phyloP scores from a whole-genome alignment of 1,284 basidiomycete species.

The Ganoderma lingzhi region DNA sequence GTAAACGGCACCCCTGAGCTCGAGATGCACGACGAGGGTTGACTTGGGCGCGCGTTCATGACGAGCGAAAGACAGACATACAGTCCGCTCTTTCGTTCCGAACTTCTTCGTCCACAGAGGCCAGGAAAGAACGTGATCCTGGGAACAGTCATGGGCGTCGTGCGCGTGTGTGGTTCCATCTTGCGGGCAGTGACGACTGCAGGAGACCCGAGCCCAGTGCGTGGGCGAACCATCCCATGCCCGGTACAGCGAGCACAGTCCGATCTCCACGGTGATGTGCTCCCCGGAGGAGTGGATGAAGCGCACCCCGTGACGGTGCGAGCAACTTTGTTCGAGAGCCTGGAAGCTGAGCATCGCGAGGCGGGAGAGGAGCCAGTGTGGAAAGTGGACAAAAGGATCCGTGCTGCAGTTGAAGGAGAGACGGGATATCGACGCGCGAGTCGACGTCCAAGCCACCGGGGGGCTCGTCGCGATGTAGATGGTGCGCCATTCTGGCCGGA shows the following conservation, averaged over 20 bases:
- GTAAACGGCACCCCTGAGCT: background rate
- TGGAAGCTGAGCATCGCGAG: background rate
- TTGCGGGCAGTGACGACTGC: background rate
- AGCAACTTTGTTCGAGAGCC: background rate
- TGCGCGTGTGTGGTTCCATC: background rate
- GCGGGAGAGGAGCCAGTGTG: conserved; percentile 3
- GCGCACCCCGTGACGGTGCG: background rate
- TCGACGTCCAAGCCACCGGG: background rate
- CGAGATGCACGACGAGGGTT: background rate
- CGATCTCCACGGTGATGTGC: conserved; percentile 3
- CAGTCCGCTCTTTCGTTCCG: background rate
- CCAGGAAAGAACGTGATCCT: conserved; percentile 7
- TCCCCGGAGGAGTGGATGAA: background rate
- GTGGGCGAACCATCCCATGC: background rate
- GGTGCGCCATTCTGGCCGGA: background rate
- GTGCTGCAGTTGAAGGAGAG: conserved; percentile 1
- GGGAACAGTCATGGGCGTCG: conserved; percentile 6
- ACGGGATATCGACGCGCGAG: background rate
- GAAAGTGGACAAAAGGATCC: background rate
- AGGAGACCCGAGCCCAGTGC: conserved; percentile 1
- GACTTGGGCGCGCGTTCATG: background rate
- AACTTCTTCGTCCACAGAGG: background rate
- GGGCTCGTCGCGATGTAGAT: background rate
- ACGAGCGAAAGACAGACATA: conserved; percentile 3
- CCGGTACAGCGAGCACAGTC: background rate